A percentile compares a stretch with the other conserved stretches of the same genome.
Evolutionary conservation across 352 stramenopile species (phyloP).

Genomic region (Phytophthora lateralis): DNA sequence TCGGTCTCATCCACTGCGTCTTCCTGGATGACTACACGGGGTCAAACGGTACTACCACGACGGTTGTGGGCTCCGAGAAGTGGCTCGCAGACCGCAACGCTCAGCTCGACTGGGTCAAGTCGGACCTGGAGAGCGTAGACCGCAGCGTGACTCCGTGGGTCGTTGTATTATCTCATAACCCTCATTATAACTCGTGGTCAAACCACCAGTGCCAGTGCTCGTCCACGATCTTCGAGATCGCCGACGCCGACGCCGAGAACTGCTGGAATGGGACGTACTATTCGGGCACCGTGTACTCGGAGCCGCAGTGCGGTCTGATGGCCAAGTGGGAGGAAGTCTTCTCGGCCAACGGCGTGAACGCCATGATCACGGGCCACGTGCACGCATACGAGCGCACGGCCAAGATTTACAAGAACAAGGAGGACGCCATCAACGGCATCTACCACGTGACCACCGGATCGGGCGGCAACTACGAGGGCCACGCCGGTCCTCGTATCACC

Average conservation of each 20-base stretch:
- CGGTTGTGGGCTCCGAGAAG: constrained; percentile 44
- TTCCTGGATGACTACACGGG: constrained; percentile 74
- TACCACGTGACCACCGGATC: constrained; percentile 58
- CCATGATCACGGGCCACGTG: constrained; percentile 54
- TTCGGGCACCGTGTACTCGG: constrained; percentile 36
- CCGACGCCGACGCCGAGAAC: constrained; percentile 34
- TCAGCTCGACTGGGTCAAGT: constrained; percentile 63
- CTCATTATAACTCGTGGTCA: constrained; percentile 68
- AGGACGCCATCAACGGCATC: constrained; percentile 39
- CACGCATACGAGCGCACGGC: constrained; percentile 55
- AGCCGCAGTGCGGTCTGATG: constrained; percentile 56
- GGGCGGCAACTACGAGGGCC: constrained; percentile 59
- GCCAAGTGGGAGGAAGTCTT: constrained; percentile 51
- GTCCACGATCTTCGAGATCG: constrained; percentile 45
- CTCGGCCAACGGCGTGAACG: constrained; percentile 44
- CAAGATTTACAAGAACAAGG: constrained; percentile 61
- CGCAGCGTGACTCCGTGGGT: constrained; percentile 80
- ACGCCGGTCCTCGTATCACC: constrained; percentile 38
- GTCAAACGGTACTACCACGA: constrained; percentile 34
- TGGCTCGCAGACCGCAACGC: constrained; percentile 44
- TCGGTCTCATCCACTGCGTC: constrained; percentile 59
- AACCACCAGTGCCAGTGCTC: constrained; percentile 63
- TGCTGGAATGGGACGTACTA: constrained; percentile 60
- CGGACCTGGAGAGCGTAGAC: constrained; percentile 68
- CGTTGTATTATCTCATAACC: constrained; percentile 77